These are phyloP conservation scores for Zalaria obscura DNA, from an alignment of 2,329 filamentous ascomycete species.

Conservation along the genomic window DNA sequence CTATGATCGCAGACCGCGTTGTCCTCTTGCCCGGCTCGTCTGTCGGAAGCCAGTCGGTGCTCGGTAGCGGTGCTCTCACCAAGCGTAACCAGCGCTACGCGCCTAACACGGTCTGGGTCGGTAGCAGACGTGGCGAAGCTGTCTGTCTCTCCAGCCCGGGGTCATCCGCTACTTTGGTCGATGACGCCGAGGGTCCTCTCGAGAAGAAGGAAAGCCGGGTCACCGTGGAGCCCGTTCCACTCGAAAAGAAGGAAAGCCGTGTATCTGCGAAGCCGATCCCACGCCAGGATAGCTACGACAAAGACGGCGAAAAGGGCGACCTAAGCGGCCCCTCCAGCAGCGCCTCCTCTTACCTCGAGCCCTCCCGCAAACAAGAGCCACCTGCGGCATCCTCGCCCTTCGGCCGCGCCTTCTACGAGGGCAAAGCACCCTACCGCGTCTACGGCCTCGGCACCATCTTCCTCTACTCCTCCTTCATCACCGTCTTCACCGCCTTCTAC, in stretches of 20 bases:
- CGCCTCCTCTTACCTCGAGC: constrained; percentile 1
- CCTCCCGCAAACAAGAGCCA: too few species aligned
- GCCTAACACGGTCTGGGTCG: constrained; percentile 35
- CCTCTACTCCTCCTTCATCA: constrained; percentile 33
- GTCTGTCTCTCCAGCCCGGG: constrained; percentile 25
- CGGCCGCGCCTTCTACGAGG: constrained; percentile 41
- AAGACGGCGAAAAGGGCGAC: neutral
- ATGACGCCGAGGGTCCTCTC: neutral
- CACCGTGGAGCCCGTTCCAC: neutral
- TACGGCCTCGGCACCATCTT: constrained; percentile 34
- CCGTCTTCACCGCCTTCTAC: constrained; percentile 32
- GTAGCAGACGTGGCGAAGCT: constrained; percentile 37
- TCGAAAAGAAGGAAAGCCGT: too few species aligned
- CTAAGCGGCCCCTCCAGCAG: constrained; percentile 2
- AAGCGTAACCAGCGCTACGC: constrained; percentile 30
- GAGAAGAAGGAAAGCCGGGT: constrained; percentile 1
- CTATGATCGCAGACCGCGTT: constrained; percentile 45
- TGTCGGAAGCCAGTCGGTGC: constrained; percentile 33
- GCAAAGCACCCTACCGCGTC: constrained; percentile 36
- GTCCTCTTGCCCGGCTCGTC: constrained; percentile 37
- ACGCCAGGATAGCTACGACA: neutral
- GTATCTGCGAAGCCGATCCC: too few species aligned
- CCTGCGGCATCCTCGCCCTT: constrained; percentile 26
- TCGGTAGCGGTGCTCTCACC: constrained; percentile 41
- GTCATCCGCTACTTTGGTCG: too few species aligned